Conservation (phyloP, 163 green algal genomes). For the Scenedesmus sp. region DNA sequence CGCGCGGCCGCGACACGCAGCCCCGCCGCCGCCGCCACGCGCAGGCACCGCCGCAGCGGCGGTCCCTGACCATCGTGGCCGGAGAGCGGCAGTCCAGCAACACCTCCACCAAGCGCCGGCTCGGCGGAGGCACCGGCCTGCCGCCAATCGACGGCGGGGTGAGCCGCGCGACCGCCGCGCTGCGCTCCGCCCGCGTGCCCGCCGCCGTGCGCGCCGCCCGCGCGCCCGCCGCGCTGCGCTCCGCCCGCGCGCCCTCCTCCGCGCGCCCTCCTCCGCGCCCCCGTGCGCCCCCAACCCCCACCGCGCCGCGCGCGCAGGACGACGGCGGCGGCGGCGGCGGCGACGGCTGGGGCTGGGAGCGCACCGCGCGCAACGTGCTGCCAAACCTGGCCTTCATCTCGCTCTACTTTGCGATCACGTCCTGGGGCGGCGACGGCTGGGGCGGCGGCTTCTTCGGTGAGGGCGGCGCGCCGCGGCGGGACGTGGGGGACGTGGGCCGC, state of each 20-base stretch:
- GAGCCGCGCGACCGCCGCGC: no score
- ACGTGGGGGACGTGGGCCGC: no score
- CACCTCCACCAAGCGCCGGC: conserved; percentile 46
- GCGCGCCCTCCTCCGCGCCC: no score
- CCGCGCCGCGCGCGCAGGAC: neutral
- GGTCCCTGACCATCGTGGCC: conserved; percentile 43
- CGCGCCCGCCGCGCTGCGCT: no score
- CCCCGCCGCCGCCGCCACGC: no score
- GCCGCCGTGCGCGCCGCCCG: no score
- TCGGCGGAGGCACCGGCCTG: conserved; percentile 43
- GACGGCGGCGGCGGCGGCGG: conserved; percentile 57
- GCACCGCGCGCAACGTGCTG: conserved; percentile 57
- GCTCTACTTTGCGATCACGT: conserved; percentile 54
- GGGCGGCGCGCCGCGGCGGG: no score
- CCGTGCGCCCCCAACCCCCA: no score
- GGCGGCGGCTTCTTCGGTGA: conserved; percentile 42
- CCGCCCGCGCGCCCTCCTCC: no score
- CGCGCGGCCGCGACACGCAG: no score
- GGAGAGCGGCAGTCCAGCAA: conserved; percentile 44
- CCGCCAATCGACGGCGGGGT: conserved; percentile 53
- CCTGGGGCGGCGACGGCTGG: conserved; percentile 56
- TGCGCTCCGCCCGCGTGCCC: no score
- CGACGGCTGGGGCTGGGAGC: conserved; percentile 63
- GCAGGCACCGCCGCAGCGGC: no score
- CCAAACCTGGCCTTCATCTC: conserved; percentile 59